phyloP scores from a whole-genome alignment of 2,329 filamentous ascomycete genomes.

The Xylariaceae sp. region DNA sequence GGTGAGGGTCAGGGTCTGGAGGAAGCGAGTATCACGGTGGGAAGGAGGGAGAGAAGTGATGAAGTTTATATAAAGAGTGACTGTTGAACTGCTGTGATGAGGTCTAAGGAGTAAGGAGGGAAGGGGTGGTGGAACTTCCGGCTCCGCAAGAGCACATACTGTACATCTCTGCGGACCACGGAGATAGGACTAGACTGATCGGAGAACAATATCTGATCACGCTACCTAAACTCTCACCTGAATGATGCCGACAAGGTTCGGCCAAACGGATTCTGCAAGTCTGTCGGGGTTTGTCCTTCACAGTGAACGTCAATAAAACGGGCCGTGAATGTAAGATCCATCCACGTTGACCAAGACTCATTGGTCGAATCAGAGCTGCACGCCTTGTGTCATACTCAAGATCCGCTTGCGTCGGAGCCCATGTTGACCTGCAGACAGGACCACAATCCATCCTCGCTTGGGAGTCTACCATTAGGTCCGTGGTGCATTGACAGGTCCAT shows the following conservation, averaged over 20 bases:
- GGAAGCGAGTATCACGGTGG: constrained; percentile 28
- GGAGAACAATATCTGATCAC: constrained; percentile 12
- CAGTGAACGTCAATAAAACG: not conserved
- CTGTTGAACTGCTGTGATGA: constrained; percentile 11
- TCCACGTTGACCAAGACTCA: not conserved
- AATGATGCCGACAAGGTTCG: constrained; percentile 9
- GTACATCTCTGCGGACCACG: constrained; percentile 8
- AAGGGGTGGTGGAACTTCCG: constrained; percentile 7
- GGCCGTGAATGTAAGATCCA: not conserved
- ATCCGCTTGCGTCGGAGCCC: constrained; percentile 2
- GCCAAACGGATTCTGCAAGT: not conserved
- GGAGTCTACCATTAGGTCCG: not conserved
- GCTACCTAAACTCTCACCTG: constrained; percentile 11
- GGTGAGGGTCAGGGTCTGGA: constrained; percentile 5
- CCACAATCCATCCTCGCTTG: not conserved
- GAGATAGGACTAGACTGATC: constrained; percentile 1
- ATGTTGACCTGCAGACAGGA: constrained; percentile 5
- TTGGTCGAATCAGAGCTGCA: constrained; percentile 7
- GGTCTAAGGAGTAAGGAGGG: not conserved
- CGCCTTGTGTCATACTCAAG: constrained; percentile 18
- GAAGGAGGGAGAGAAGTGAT: constrained; percentile 26
- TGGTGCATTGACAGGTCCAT: not conserved
- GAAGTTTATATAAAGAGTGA: constrained; percentile 22
- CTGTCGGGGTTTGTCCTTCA: not conserved
- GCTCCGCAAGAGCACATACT: not conserved